Evolutionary conservation across 495 filamentous ascomycete genomes (phyloP).

Genomic region (Trichoderma gamsii): DNA sequence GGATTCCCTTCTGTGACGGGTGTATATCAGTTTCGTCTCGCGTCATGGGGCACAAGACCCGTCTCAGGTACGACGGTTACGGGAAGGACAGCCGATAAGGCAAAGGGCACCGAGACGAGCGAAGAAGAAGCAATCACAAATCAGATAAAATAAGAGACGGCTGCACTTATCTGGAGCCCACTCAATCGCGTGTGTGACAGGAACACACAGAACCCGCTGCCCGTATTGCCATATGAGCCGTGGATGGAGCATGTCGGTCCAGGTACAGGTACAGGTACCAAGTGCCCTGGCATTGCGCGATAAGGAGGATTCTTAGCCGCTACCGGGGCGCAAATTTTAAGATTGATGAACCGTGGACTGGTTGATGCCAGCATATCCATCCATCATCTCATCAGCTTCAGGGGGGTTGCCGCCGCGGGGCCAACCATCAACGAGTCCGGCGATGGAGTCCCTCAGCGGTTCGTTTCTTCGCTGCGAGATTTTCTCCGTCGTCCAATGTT

Average conservation of each 20-base stretch:
- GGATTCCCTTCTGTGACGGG: not conserved
- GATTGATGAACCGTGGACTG: constrained; percentile 7
- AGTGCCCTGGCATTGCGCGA: constrained; percentile 1
- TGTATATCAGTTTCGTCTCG: not conserved
- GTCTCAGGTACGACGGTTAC: constrained; percentile 6
- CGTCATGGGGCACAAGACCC: not conserved
- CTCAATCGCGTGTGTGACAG: not conserved
- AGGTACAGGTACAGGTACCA: not conserved
- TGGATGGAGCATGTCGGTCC: no score
- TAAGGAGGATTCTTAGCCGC: constrained; percentile 6
- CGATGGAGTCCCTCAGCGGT: not conserved
- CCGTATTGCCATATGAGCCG: no score
- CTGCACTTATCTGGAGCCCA: not conserved
- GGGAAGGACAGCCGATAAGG: not conserved
- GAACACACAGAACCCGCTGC: not conserved
- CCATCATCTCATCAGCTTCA: not conserved
- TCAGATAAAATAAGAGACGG: no score
- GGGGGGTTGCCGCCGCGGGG: not conserved
- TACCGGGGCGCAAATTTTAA: not conserved
- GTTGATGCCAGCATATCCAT: not conserved
- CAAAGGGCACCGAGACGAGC: not conserved
- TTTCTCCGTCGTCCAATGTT: not conserved
- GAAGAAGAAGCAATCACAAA: no score
- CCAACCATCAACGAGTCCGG: not conserved
- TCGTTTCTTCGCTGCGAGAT: not conserved